Evolutionary conservation across 148 eudicot genomes (phyloP).

Genomic region (Silene conica): DNA sequence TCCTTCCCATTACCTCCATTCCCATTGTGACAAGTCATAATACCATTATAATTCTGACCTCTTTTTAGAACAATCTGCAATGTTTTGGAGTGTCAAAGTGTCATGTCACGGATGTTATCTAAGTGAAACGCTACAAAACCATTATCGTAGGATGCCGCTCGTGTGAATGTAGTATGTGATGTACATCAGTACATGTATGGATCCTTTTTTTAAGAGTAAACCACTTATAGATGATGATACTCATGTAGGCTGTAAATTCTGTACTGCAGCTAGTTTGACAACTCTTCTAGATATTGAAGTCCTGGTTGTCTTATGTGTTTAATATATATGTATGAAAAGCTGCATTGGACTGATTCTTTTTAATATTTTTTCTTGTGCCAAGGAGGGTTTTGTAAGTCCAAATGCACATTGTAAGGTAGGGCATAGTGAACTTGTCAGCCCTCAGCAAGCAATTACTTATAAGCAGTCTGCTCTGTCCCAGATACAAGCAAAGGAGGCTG

Average conservation of each 20-base stretch:
- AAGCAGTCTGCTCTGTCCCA: constrained; percentile 56
- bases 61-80: background rate
- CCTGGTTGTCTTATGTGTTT: background rate
- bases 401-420: constrained; percentile 39
- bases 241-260: background rate
- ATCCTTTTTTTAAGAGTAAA: background rate
- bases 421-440: constrained; percentile 33
- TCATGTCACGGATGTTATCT: background rate
- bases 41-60: background rate
- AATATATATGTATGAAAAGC: background rate
- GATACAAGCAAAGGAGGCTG: constrained; percentile 88
- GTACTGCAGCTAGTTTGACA: background rate
- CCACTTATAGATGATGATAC: background rate
- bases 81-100: background rate
- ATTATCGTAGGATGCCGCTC: background rate
- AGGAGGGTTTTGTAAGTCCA: constrained; percentile 49
- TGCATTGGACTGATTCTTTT: constrained; percentile 8
- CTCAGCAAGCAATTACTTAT: constrained; percentile 46
- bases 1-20: background rate
- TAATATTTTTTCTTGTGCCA: constrained; percentile 13
- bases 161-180: constrained; percentile 1
- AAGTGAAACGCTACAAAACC: background rate
- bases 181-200: background rate
- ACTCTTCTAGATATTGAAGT: background rate
- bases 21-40: background rate